A percentile compares a stretch with the other conserved stretches of the same genome.
Evolutionary conservation across 805 yeast species (phyloP).

Genomic region (Myxozyma kluyveri): DNA sequence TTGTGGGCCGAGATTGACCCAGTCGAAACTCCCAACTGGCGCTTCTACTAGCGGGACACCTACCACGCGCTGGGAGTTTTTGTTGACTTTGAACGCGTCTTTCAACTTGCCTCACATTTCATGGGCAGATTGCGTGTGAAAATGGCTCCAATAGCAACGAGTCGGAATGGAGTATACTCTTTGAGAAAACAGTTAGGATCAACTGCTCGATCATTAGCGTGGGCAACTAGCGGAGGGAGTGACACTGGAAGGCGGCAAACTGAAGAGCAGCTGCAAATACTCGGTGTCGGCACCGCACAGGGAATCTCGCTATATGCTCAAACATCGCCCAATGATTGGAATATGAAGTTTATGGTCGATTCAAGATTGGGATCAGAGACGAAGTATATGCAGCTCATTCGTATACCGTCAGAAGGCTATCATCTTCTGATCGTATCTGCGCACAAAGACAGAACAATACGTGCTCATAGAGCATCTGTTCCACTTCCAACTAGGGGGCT

Average conservation of each 20-base stretch:
- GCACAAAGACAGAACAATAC: not conserved
- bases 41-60: too few species aligned
- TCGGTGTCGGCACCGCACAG: constrained; percentile 1
- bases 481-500: not conserved
- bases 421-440: not conserved
- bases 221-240: not conserved
- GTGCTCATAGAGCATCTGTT: not conserved
- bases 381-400: not conserved
- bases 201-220: not conserved
- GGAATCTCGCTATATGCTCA: not conserved
- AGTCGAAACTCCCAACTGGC: too few species aligned
- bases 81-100: too few species aligned
- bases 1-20: too few species aligned
- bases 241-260: too few species aligned
- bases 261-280: not conserved
- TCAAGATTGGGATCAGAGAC: not conserved
- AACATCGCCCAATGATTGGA: not conserved
- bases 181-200: too few species aligned
- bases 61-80: too few species aligned
- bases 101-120: too few species aligned
- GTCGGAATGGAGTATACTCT: too few species aligned
- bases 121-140: too few species aligned
- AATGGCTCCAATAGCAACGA: too few species aligned
- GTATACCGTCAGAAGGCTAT: not conserved
- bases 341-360: not conserved